phyloP scores from a whole-genome alignment of 331 rosid genomes.

The Rosa hybrid region DNA sequence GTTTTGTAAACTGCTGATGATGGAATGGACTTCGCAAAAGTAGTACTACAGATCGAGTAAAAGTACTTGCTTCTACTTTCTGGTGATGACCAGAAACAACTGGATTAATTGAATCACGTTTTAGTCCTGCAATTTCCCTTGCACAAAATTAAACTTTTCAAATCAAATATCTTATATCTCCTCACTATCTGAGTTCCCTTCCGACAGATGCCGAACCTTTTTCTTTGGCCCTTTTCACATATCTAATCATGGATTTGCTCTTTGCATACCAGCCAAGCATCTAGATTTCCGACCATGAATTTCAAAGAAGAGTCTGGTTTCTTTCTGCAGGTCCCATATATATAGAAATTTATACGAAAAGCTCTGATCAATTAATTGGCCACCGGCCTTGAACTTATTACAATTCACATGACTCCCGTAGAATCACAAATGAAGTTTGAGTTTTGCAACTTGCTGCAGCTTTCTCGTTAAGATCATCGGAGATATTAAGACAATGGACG shows the following conservation, averaged over 20 bases:
- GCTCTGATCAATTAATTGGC: background rate
- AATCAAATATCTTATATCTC: background rate
- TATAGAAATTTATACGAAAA: background rate
- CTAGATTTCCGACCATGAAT: background rate
- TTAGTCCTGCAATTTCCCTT: background rate
- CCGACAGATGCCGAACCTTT: conserved; percentile 4
- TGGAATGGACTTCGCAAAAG: background rate
- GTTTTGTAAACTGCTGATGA: background rate
- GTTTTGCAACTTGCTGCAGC: background rate
- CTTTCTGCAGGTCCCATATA: background rate
- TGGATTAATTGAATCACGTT: conserved; percentile 34
- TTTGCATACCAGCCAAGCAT: background rate
- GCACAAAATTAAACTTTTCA: background rate
- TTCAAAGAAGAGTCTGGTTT: conserved; percentile 8
- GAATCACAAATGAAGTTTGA: conserved; percentile 1
- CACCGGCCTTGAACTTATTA: background rate
- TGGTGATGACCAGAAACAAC: conserved; percentile 19
- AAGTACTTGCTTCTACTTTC: background rate
- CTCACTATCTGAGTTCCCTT: background rate
- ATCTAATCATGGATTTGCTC: background rate
- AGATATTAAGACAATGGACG: background rate
- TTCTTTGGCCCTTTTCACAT: background rate
- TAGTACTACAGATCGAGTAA: background rate
- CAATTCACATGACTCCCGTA: conserved; percentile 34
- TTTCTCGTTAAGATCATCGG: background rate